Evolutionary conservation across 148 eudicot species (phyloP).

Genomic region (Silene uniflora): DNA sequence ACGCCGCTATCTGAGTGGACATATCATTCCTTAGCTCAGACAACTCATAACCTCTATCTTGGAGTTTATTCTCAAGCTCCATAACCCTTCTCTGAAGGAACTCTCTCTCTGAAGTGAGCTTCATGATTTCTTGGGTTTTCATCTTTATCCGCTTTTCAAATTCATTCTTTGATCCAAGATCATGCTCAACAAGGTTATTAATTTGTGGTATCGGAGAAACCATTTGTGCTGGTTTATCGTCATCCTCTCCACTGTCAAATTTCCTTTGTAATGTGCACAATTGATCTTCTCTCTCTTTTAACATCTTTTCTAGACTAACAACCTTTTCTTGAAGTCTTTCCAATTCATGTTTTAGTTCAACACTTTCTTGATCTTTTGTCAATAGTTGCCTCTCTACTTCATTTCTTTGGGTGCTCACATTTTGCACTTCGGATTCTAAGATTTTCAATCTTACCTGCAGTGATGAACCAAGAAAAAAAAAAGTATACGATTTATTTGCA

Average conservation of each 20-base stretch:
- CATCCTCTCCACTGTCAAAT: constrained; percentile 22
- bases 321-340: constrained; percentile 25
- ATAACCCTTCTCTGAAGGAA: constrained; percentile 26
- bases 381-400: constrained; percentile 20
- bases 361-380: constrained; percentile 27
- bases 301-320: constrained; percentile 21
- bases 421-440: constrained; percentile 25
- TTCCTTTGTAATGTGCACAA: constrained; percentile 17
- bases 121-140: constrained; percentile 27
- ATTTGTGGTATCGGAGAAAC: constrained; percentile 24
- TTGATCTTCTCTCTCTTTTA: constrained; percentile 27
- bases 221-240: constrained; percentile 27
- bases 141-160: constrained; percentile 20
- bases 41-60: constrained; percentile 34
- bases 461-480: background rate
- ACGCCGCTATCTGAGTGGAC: constrained; percentile 34
- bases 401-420: constrained; percentile 8
- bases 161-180: constrained; percentile 25
- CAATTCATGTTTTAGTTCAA: constrained; percentile 20
- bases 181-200: constrained; percentile 25
- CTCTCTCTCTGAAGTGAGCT: constrained; percentile 33
- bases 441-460: background rate
- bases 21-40: constrained; percentile 26
- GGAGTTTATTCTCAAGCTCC: constrained; percentile 33
- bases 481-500: too few species aligned